phyloP scores from a whole-genome alignment of 345 rosid species.

The Corchorus olitorius region DNA sequence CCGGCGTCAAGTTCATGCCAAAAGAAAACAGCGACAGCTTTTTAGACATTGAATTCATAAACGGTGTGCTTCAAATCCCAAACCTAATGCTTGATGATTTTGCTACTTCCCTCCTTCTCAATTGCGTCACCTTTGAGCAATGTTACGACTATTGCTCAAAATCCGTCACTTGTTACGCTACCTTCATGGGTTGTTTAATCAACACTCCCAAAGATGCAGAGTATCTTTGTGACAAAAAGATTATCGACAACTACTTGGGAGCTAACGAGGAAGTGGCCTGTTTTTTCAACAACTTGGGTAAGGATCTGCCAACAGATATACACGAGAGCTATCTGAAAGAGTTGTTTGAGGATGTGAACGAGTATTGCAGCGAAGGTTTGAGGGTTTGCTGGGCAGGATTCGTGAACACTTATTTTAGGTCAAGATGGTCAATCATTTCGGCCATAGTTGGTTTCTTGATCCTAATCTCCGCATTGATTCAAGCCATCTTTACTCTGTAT shows the following conservation, averaged over 20 bases:
- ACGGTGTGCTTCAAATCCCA: constrained; percentile 54
- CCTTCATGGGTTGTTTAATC: constrained; percentile 55
- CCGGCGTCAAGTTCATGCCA: constrained; percentile 40
- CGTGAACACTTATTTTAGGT: constrained; percentile 45
- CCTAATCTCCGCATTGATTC: neutral
- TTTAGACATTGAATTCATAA: constrained; percentile 41
- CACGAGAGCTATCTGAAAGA: constrained; percentile 35
- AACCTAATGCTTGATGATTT: constrained; percentile 42
- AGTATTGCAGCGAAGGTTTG: constrained; percentile 41
- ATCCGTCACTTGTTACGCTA: constrained; percentile 48
- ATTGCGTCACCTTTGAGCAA: constrained; percentile 55
- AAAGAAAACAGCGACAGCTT: constrained; percentile 35
- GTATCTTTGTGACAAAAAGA: constrained; percentile 39
- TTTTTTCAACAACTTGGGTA: constrained; percentile 51
- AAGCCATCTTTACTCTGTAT: neutral
- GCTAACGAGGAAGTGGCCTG: constrained; percentile 43
- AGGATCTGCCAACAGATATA: constrained; percentile 48
- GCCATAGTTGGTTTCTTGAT: neutral
- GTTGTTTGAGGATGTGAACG: constrained; percentile 49
- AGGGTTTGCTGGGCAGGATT: constrained; percentile 56
- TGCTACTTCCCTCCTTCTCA: constrained; percentile 40
- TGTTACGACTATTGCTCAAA: constrained; percentile 44
- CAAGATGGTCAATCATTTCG: constrained; percentile 48
- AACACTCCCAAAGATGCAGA: constrained; percentile 48
- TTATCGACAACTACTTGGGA: constrained; percentile 58